Percentiles rank a stretch among this genome's conserved stretches.
Evolutionary conservation across 148 eudicot species (phyloP).

Genomic region (Oxyria digyna): DNA sequence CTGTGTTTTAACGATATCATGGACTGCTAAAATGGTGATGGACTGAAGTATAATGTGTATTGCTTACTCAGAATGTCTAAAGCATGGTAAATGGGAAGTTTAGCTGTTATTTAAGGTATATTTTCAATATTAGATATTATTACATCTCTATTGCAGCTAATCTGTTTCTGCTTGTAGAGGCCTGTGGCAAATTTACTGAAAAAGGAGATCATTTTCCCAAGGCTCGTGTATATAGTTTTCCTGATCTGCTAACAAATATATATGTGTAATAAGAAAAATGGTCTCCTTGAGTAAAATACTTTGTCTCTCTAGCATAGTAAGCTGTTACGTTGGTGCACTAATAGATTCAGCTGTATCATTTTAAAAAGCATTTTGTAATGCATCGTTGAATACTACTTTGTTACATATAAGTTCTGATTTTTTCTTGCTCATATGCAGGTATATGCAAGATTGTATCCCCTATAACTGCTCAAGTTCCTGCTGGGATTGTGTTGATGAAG

Average conservation of each 20-base stretch:
- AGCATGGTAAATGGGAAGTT: background rate
- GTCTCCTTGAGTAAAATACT: background rate
- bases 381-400: background rate
- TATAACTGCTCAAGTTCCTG: constrained; percentile 79
- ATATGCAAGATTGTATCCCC: constrained; percentile 96
- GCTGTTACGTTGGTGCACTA: background rate
- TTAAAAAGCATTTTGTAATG: background rate
- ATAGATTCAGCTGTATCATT: background rate
- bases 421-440: constrained; percentile 26
- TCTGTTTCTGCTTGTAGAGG: background rate
- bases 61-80: background rate
- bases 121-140: background rate
- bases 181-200: background rate
- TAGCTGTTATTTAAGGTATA: background rate
- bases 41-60: background rate
- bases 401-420: background rate
- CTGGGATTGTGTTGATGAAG: constrained; percentile 86
- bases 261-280: background rate
- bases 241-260: background rate
- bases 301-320: background rate
- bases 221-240: background rate
- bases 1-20: too few species aligned
- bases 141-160: background rate
- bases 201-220: background rate
- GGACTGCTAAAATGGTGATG: too few species aligned